Evolutionary conservation across 2,329 filamentous ascomycete genomes (phyloP).

Genomic region (Aspergillus fischeri): DNA sequence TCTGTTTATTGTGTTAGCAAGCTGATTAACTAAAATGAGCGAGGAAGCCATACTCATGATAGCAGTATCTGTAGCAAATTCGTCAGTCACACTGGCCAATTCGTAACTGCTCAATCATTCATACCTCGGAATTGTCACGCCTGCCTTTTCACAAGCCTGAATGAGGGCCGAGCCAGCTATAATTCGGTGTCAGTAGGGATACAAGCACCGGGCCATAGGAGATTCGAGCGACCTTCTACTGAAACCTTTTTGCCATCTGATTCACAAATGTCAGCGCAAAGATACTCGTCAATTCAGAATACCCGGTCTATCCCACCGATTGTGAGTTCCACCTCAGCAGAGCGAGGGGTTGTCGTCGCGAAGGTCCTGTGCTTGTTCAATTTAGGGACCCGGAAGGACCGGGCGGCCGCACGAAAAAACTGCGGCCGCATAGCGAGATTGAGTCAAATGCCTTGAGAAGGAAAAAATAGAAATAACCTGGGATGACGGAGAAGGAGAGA

Average conservation of each 20-base stretch:
- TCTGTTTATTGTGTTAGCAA: slow-evolving; percentile 45
- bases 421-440: slow-evolving; percentile 59
- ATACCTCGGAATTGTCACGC: slow-evolving; percentile 79
- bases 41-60: slow-evolving; percentile 73
- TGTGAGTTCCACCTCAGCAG: slow-evolving; percentile 93
- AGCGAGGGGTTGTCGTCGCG: slow-evolving; percentile 70
- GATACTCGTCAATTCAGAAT: slow-evolving; percentile 37
- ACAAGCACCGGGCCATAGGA: slow-evolving; percentile 3
- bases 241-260: slow-evolving; percentile 96
- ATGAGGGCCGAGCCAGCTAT: slow-evolving; percentile 93
- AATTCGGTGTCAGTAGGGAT: slow-evolving; percentile 21
- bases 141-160: slow-evolving; percentile 98
- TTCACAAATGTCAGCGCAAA: slow-evolving; percentile 46
- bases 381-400: slow-evolving; percentile 50
- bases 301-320: slow-evolving; percentile 60
- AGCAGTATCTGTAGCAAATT: slow-evolving; percentile 72
- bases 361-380: slow-evolving; percentile 70
- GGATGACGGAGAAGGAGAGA: slow-evolving; percentile 13
- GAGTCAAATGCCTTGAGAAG: slow-evolving; percentile 12
- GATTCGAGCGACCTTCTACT: slow-evolving; percentile 70
- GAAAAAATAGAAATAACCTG: slow-evolving; percentile 10
- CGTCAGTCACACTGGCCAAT: slow-evolving; percentile 24
- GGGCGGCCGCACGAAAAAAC: slow-evolving; percentile 58
- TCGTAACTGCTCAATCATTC: slow-evolving; percentile 14
- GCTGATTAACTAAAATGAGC: slow-evolving; percentile 9